Evolutionary conservation across 805 yeast genomes (phyloP).

Genomic region (Pichia sporocuriosa): DNA sequence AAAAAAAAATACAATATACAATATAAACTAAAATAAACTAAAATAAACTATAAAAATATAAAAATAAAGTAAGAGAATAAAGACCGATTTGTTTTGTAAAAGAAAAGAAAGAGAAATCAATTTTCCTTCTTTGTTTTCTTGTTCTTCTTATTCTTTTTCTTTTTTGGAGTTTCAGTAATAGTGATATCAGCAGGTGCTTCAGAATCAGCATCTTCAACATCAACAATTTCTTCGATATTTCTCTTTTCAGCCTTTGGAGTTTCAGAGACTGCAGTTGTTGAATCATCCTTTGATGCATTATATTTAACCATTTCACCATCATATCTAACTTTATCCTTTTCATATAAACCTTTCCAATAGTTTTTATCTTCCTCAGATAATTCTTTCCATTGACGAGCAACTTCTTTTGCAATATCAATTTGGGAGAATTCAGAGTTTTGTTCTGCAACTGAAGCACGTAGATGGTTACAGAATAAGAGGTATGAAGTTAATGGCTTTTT

Average conservation of each 20-base stretch:
- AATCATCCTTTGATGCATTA: slow-evolving; percentile 7
- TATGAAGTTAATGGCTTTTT: slow-evolving; percentile 88
- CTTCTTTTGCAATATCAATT: slow-evolving; percentile 70
- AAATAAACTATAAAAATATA: no score
- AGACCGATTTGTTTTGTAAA: no score
- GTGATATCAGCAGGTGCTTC: neutral
- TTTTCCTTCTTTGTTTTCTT: slow-evolving; percentile 7
- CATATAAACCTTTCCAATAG: slow-evolving; percentile 60
- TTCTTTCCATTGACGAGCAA: slow-evolving; percentile 73
- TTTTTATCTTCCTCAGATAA: slow-evolving; percentile 64
- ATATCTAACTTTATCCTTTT: slow-evolving; percentile 35
- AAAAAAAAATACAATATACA: neutral
- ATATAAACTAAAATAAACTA: no score
- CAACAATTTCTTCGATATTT: neutral
- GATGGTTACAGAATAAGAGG: slow-evolving; percentile 69
- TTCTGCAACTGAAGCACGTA: slow-evolving; percentile 62
- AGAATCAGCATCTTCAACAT: neutral
- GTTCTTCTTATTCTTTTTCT: slow-evolving; percentile 40
- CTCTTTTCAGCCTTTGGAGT: neutral
- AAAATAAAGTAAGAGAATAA: no score
- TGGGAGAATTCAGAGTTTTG: slow-evolving; percentile 70
- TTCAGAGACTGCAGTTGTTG: no score
- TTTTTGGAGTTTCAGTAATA: slow-evolving; percentile 37
- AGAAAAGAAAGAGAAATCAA: no score
- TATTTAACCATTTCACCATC: slow-evolving; percentile 28